Conservation (phyloP, 208 protist species). For the Leishmania braziliensis region DNA sequence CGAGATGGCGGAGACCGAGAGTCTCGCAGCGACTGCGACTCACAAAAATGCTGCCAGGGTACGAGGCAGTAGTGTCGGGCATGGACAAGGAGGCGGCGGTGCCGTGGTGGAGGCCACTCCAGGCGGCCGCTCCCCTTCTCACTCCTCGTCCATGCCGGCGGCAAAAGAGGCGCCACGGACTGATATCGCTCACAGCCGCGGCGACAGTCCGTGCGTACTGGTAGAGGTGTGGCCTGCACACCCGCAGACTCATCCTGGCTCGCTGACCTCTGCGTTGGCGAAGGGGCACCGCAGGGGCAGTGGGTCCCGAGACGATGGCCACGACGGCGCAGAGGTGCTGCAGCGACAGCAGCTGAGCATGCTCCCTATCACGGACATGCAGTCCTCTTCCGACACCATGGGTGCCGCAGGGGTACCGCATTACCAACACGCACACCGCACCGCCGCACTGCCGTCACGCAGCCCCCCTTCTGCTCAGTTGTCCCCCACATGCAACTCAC, state of each 20-base stretch:
- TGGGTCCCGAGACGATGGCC: not conserved
- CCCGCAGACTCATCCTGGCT: not conserved
- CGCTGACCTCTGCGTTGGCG: not conserved
- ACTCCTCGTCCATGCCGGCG: not conserved
- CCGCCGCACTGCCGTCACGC: not conserved
- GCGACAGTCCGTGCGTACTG: not conserved
- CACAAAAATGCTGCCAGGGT: not conserved
- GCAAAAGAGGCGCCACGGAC: not conserved
- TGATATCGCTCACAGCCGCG: too few species aligned
- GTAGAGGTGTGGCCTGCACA: not conserved
- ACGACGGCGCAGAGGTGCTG: not conserved
- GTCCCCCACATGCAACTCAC: not conserved
- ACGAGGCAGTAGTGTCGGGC: not conserved
- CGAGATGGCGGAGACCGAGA: not conserved
- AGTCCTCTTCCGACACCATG: not conserved
- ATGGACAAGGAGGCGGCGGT: not conserved
- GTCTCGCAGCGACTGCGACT: not conserved
- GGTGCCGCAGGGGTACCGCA: too few species aligned
- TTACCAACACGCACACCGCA: not conserved
- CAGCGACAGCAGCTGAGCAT: not conserved
- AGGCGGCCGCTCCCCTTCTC: not conserved
- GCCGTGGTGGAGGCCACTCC: not conserved
- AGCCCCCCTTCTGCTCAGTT: not conserved
- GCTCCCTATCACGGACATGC: not conserved
- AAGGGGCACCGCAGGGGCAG: too few species aligned